phyloP scores from a whole-genome alignment of 495 filamentous ascomycete species.

The Penicillium argentinense region DNA sequence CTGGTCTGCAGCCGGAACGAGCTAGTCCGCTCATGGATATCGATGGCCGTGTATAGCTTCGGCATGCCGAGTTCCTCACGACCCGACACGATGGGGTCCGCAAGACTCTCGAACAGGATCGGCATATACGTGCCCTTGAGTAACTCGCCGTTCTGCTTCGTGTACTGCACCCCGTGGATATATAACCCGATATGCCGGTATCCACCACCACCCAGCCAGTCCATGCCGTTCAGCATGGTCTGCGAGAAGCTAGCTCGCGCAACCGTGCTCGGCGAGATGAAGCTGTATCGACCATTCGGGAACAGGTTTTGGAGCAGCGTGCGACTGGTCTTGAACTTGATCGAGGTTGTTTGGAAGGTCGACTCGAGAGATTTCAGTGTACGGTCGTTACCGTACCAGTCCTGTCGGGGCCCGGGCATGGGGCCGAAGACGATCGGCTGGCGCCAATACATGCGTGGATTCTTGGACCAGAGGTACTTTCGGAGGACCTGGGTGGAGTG shows the following conservation, averaged over 20 bases:
- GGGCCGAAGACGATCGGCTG: conserved; percentile 58
- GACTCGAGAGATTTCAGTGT: conserved; percentile 26
- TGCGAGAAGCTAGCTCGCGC: conserved; percentile 50
- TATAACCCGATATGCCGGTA: conserved; percentile 58
- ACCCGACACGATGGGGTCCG: conserved; percentile 53
- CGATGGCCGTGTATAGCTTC: conserved; percentile 51
- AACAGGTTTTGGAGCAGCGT: conserved; percentile 59
- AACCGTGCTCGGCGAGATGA: conserved; percentile 47
- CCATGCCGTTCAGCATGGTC: conserved; percentile 50
- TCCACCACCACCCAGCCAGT: conserved; percentile 55
- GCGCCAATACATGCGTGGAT: conserved; percentile 45
- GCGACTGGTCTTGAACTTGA: conserved; percentile 57
- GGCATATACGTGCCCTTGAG: conserved; percentile 53
- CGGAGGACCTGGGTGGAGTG: conserved; percentile 50
- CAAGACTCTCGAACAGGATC: conserved; percentile 52
- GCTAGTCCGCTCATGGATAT: conserved; percentile 34
- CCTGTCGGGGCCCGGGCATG: conserved; percentile 53
- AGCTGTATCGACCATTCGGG: conserved; percentile 41
- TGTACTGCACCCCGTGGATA: conserved; percentile 58
- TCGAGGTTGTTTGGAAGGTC: conserved; percentile 51
- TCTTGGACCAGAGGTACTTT: conserved; percentile 43
- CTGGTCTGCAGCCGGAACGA: conserved; percentile 41
- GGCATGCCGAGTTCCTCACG: conserved; percentile 59
- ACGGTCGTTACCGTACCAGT: conserved; percentile 23
- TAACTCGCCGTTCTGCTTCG: conserved; percentile 45